Evolutionary conservation across 2,329 filamentous ascomycete genomes (phyloP), one percentile per base, ranked within the genome.

Genomic region (Dryadomyces quercus-mongolicae): DNA sequence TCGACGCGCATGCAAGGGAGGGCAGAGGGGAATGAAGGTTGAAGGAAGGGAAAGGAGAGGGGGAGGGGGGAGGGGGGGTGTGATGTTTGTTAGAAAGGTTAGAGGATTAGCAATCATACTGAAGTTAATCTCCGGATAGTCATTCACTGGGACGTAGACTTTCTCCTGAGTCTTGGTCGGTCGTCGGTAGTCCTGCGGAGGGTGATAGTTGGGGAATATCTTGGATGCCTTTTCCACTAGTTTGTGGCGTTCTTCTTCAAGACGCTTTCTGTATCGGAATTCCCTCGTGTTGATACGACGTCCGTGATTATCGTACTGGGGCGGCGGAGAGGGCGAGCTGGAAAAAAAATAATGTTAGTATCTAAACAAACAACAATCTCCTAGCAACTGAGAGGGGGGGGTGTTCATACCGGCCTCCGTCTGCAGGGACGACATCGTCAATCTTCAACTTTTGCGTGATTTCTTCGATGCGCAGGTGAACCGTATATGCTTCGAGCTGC

Each of bases 71-170:
- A 34, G 22, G 45, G 44, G 50, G 21, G 61, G 65, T n/a, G n/a
- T n/a, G n/a, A n/a, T 67, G 63, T 74, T 75, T 72, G 74, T 86
- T 85, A 86, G 83, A 80, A 78, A 71, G 76, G 83, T 87, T 85
- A 84, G 83, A 90, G 89, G 90, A 89, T 95, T 95, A 95, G 91
- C 85, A 91, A 93, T 92, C 92, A 92, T 96, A 98, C 93, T 98
- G 89, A 98, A 98, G 86, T 98, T 98, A 85, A 98, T 97, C 74
- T 98, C 93, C 80, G 93, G 93, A 72, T 98, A 98, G 74, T 98
- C 93, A 82, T 98, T 98, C 77, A 98, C 93, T 70, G 93, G 93
- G 71, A 98, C 93, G 71, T 98, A 98, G 86, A 98, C 94, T 80
- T 98, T 98, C 80, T 98, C 93, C 75, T 98, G 93, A 69, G 93